Evolutionary conservation across 192 early-diverging fungal genomes (phyloP).

Genomic region (Allomyces macrogynus): DNA sequence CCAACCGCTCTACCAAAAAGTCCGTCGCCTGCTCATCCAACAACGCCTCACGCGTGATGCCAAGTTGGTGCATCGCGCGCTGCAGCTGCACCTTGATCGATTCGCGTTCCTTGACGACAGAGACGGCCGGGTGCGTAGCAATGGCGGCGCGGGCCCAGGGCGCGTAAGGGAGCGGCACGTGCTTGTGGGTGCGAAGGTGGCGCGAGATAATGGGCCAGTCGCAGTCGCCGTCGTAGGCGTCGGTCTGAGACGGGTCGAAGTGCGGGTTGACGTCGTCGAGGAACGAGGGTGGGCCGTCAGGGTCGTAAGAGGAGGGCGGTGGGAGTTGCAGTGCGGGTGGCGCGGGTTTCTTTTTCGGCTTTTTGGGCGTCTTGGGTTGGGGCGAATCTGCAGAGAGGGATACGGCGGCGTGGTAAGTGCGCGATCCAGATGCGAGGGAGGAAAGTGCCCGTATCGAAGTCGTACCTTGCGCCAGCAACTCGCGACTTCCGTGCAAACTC

Average conservation of each 20-base stretch:
- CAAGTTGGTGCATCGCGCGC: background rate
- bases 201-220: conserved; percentile 1
- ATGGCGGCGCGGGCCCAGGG: background rate
- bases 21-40: background rate
- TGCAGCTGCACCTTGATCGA: background rate
- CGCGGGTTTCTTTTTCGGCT: background rate
- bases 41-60: background rate
- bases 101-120: background rate
- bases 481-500: too few relatives aligned
- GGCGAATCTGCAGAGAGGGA: background rate
- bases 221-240: background rate
- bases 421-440: too few relatives aligned
- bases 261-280: background rate
- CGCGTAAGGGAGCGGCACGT: background rate
- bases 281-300: background rate
- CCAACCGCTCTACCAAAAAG: background rate
- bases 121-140: background rate
- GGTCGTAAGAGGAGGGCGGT: background rate
- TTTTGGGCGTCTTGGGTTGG: background rate
- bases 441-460: too few relatives aligned
- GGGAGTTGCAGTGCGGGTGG: background rate
- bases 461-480: too few relatives aligned
- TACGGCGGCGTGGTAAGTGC: background rate
- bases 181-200: background rate
- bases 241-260: background rate